Percentiles rank a stretch among this genome's conserved stretches.
These are phyloP conservation scores for Tilletia caries DNA, from an alignment of 1,284 basidiomycete species.

Conservation along the genomic window DNA sequence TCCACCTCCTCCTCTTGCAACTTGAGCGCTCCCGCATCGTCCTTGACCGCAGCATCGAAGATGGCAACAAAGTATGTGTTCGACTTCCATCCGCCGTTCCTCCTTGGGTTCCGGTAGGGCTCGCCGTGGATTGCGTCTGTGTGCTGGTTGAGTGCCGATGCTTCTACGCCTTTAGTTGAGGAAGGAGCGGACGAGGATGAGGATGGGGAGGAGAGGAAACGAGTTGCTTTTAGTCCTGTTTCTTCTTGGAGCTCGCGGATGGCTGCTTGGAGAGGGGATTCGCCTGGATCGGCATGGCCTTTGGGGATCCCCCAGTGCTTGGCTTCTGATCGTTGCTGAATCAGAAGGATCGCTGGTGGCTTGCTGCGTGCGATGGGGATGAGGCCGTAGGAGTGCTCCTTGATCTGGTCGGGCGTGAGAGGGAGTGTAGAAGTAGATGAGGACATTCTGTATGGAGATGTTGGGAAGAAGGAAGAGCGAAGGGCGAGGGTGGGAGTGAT, in stretches of 20 bases:
- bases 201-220: neutral
- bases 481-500: too few relatives aligned
- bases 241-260: slow-evolving; percentile 5
- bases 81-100: slow-evolving; percentile 7
- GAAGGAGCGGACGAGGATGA: neutral
- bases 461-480: too few relatives aligned
- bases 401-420: neutral
- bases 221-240: neutral
- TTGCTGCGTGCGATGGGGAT: neutral
- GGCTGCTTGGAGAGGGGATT: neutral
- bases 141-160: neutral
- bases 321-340: neutral
- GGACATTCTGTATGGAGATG: neutral
- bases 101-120: slow-evolving; percentile 3
- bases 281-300: neutral
- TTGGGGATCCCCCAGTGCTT: slow-evolving; percentile 4
- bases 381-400: slow-evolving; percentile 4
- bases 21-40: neutral
- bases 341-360: neutral
- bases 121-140: slow-evolving; percentile 8
- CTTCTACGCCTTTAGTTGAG: neutral
- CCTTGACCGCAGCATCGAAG: neutral
- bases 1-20: slow-evolving; percentile 10
- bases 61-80: slow-evolving; percentile 1
- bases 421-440: neutral